Percentiles rank a stretch among this genome's conserved stretches.
Evolutionary conservation across 306 rosid genomes (phyloP).

Genomic region (Prunus dulcis): DNA sequence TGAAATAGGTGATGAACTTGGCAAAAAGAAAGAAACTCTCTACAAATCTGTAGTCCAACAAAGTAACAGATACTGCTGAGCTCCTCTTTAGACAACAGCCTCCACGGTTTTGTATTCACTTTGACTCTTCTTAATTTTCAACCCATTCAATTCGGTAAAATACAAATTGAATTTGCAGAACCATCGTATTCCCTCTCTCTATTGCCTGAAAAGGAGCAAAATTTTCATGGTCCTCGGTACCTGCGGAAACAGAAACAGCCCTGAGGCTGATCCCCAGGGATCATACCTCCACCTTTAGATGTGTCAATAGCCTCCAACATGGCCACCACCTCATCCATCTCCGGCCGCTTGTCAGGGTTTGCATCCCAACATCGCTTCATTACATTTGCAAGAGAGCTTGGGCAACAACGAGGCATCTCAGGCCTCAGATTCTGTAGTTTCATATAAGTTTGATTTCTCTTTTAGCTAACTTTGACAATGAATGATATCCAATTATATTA

Average conservation of each 20-base stretch:
- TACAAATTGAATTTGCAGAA: constrained; percentile 47
- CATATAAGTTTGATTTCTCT: constrained; percentile 6
- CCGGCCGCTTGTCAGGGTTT: constrained; percentile 90
- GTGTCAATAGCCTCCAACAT: constrained; percentile 95
- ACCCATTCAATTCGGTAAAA: constrained; percentile 36
- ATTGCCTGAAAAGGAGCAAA: constrained; percentile 24
- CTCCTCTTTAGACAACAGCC: constrained; percentile 47
- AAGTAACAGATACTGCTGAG: constrained; percentile 39
- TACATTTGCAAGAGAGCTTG: constrained; percentile 93
- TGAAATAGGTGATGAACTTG: constrained; percentile 24
- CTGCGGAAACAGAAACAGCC: constrained; percentile 86
- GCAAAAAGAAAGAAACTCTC: constrained; percentile 39
- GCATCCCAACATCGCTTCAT: constrained; percentile 99
- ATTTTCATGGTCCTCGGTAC: constrained; percentile 78
- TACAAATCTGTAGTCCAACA: constrained; percentile 59
- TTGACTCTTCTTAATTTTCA: constrained; percentile 24
- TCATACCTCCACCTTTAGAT: constrained; percentile 97
- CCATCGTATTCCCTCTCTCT: constrained; percentile 14
- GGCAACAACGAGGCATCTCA: constrained; percentile 96
- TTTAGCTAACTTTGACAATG: constrained; percentile 12
- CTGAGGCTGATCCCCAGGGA: constrained; percentile 81
- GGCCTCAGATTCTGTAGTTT: constrained; percentile 92
- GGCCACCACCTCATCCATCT: constrained; percentile 91
- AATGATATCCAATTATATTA: not conserved
- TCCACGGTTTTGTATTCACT: constrained; percentile 41